Evolutionary conservation across 2,329 filamentous ascomycete genomes (phyloP), one percentile per base, ranked within the genome.

Genomic region (Tolypocladium tropicale): DNA sequence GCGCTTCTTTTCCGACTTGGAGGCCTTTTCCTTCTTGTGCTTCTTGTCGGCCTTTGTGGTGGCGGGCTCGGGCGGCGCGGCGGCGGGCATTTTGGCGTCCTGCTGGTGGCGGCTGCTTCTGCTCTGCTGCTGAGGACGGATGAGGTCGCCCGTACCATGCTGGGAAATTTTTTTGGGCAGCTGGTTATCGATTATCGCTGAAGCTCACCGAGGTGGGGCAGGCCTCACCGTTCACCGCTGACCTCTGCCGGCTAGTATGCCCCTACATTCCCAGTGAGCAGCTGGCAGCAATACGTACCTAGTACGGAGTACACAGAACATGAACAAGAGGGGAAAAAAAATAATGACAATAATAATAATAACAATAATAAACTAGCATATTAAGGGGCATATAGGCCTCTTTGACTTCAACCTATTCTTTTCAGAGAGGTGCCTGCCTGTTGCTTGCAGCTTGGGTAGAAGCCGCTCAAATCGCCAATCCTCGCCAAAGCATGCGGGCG

Each of bases 1-100:
- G 48, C 76, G 72, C 68, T 78, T 78, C 67, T 76, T 77, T 50
- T 75, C 65, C 11, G 65, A 66, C 56, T 67, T 69, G 18, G 62
- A 59, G 43, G 62, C 62, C 56, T 66, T 68, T 23, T 65, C 67
- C 57, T 72, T 74, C 53, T 71, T 74, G 53, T 64, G 63, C 59
- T 74, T 74, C 64, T 74, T 75, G 7, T 75, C 72, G 28, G 67
- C 57, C 59, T 68, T 74, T 28, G 63, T 54, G 32, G 64, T 58
- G 53, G 59, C 63, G 53, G 65, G 62, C 55, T 68, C 68, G 18
- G 68, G 60, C 43, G 68, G 65, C 14, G 62, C 63, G 51, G 66
- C 67, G 63, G 69, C 61, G 58, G 72, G 64, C 71, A 72, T 72
- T 57, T 54, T 63, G 61, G 56, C 55, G 57, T 46, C 18, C n/a